phyloP scores from a whole-genome alignment of 2,329 filamentous ascomycete species.

The Fusarium coicis region DNA sequence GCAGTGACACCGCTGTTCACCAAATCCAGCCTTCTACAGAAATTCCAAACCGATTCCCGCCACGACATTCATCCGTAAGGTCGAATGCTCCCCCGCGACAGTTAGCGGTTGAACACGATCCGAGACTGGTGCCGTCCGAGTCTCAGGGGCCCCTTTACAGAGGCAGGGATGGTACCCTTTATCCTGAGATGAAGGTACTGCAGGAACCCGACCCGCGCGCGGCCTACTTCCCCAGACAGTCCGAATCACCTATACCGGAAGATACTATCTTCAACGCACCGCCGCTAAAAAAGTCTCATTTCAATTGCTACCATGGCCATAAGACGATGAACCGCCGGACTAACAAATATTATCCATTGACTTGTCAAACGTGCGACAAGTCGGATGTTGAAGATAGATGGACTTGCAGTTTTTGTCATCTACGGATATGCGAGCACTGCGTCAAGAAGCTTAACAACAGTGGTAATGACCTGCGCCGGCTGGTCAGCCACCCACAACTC shows the following conservation, averaged over 20 bases:
- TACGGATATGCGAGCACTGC: conserved; percentile 64
- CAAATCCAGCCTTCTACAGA: conserved; percentile 35
- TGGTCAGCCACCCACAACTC: conserved; percentile 49
- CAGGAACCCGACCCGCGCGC: conserved; percentile 51
- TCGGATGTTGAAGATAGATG: conserved; percentile 58
- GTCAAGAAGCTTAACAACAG: conserved; percentile 54
- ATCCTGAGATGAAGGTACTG: conserved; percentile 54
- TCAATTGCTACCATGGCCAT: conserved; percentile 61
- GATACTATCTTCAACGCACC: conserved; percentile 55
- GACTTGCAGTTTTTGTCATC: conserved; percentile 61
- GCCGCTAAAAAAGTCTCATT: conserved; percentile 57
- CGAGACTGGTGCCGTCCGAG: conserved; percentile 49
- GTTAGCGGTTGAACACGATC: conserved; percentile 42
- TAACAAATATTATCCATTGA: conserved; percentile 62
- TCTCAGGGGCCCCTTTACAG: conserved; percentile 50
- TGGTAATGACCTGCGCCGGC: conserved; percentile 55
- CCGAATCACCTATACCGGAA: conserved; percentile 42
- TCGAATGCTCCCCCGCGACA: conserved; percentile 39
- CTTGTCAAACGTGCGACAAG: conserved; percentile 64
- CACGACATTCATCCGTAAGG: conserved; percentile 48
- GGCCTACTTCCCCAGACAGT: conserved; percentile 52
- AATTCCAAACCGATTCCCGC: conserved; percentile 43
- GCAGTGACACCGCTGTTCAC: conserved; percentile 34
- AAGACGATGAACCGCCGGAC: conserved; percentile 58
- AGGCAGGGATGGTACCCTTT: conserved; percentile 54